Evolutionary conservation across 352 stramenopile genomes (phyloP).

Genomic region (Nothophytophthora sp.): DNA sequence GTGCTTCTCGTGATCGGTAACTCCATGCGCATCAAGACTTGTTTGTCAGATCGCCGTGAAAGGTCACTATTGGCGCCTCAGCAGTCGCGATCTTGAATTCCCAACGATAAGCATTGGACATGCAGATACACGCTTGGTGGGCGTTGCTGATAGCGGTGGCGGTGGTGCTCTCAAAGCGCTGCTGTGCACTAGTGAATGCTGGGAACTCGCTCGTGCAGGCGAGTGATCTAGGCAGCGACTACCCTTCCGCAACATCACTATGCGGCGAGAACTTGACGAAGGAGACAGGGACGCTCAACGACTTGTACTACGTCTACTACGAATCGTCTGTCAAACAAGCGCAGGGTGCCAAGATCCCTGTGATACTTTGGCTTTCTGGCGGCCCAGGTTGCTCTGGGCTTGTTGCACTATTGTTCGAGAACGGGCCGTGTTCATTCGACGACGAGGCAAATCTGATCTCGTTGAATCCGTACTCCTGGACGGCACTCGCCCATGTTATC

Average conservation of each 20-base stretch:
- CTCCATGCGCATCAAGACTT: too few species aligned
- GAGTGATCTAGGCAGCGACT: conserved; percentile 22
- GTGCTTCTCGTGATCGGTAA: too few species aligned
- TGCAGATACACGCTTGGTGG: conserved; percentile 13
- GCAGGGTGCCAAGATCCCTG: conserved; percentile 42
- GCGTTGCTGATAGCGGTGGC: background rate
- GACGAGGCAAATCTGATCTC: conserved; percentile 47
- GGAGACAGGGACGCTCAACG: conserved; percentile 62
- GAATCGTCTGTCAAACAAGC: conserved; percentile 31
- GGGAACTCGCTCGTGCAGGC: conserved; percentile 22
- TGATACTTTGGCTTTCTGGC: conserved; percentile 97
- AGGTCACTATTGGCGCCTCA: conserved; percentile 3
- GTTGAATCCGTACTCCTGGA: conserved; percentile 96
- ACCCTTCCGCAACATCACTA: conserved; percentile 33
- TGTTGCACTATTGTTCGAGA: conserved; percentile 94
- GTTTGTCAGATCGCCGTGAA: conserved; percentile 7
- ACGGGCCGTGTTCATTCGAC: conserved; percentile 94
- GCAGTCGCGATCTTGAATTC: conserved; percentile 11
- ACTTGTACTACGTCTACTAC: conserved; percentile 80
- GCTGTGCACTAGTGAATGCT: background rate
- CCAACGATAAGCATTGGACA: background rate
- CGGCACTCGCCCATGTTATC: conserved; percentile 93
- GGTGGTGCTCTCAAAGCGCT: background rate
- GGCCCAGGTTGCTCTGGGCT: conserved; percentile 95
- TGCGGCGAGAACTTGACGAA: conserved; percentile 65